These are phyloP conservation scores for Penicillium sp. DNA, from an alignment of 2,329 filamentous ascomycete genomes.

Conservation along the genomic window DNA sequence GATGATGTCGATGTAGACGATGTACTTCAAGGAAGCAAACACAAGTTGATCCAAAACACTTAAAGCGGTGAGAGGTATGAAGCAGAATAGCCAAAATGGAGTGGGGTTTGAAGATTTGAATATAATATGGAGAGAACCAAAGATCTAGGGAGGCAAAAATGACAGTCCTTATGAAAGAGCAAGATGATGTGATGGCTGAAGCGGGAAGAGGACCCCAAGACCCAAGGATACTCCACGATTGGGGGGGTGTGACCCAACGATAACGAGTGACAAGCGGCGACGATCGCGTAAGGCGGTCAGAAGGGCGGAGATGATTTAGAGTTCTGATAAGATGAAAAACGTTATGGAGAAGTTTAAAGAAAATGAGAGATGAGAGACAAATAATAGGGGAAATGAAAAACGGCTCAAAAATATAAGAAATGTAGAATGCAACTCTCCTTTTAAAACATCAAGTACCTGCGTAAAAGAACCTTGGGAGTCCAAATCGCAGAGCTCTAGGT, in stretches of 20 bases:
- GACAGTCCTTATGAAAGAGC: constrained; percentile 18
- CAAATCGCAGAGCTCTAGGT: constrained; percentile 11
- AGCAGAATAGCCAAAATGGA: background rate
- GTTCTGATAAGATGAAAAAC: constrained; percentile 3
- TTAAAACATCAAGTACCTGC: background rate
- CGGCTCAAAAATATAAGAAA: background rate
- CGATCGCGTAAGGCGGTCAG: constrained; percentile 34
- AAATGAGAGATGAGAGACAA: background rate
- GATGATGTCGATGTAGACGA: constrained; percentile 1
- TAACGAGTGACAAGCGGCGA: constrained; percentile 29
- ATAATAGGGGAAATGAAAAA: background rate
- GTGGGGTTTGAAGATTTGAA: constrained; percentile 1
- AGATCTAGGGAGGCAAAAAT: constrained; percentile 4
- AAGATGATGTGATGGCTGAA: constrained; percentile 33
- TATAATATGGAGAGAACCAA: constrained; percentile 2
- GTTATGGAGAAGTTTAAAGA: background rate
- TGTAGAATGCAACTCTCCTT: background rate
- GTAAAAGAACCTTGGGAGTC: constrained; percentile 4
- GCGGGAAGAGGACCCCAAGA: constrained; percentile 15
- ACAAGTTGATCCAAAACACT: constrained; percentile 4
- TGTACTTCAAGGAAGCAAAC: constrained; percentile 3
- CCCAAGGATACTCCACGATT: constrained; percentile 25
- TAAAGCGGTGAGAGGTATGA: constrained; percentile 2
- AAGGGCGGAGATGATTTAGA: constrained; percentile 25
- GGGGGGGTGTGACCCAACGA: constrained; percentile 29